Conservation (phyloP, 352 stramenopile species). For the Phytopythium delawarense region DNA sequence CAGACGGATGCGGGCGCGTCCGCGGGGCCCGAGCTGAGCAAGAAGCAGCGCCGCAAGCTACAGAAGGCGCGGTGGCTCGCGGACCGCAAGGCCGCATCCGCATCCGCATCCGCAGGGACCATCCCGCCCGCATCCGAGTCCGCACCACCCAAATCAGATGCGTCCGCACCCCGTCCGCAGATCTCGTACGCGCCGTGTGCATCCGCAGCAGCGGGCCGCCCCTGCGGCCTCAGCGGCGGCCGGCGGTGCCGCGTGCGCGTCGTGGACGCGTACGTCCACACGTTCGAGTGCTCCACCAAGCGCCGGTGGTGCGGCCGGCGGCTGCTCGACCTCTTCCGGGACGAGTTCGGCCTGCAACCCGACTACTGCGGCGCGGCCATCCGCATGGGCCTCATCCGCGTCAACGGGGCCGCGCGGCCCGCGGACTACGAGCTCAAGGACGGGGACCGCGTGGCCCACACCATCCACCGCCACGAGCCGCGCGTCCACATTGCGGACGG, state of each 20-base stretch:
- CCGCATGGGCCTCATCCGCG: constrained; percentile 74
- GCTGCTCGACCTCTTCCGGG: constrained; percentile 81
- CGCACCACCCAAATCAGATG: not conserved
- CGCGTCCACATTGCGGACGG: constrained; percentile 44
- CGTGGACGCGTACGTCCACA: constrained; percentile 89
- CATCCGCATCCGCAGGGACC: constrained; percentile 3
- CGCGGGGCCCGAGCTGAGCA: constrained; percentile 15
- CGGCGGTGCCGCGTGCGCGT: constrained; percentile 33
- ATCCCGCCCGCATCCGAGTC: not conserved
- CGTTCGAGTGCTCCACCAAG: constrained; percentile 90
- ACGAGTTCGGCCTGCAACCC: constrained; percentile 44
- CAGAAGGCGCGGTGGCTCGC: constrained; percentile 32
- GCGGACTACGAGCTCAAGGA: constrained; percentile 67
- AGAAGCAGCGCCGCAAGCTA: constrained; percentile 48
- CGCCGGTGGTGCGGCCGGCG: constrained; percentile 81
- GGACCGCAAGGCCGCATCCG: constrained; percentile 28
- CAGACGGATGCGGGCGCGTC: not conserved
- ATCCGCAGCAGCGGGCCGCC: not conserved
- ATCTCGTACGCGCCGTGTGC: constrained; percentile 1
- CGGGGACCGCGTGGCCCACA: constrained; percentile 87
- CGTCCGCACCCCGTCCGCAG: not conserved
- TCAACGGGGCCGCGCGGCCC: constrained; percentile 64
- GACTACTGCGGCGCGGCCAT: constrained; percentile 69
- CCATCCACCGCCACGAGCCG: constrained; percentile 93
- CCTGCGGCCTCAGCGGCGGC: constrained; percentile 6